Percentiles rank a stretch among this genome's conserved stretches.
Conservation (phyloP, 1,139 yeast species). For the Yamadazyma jaroonii region DNA sequence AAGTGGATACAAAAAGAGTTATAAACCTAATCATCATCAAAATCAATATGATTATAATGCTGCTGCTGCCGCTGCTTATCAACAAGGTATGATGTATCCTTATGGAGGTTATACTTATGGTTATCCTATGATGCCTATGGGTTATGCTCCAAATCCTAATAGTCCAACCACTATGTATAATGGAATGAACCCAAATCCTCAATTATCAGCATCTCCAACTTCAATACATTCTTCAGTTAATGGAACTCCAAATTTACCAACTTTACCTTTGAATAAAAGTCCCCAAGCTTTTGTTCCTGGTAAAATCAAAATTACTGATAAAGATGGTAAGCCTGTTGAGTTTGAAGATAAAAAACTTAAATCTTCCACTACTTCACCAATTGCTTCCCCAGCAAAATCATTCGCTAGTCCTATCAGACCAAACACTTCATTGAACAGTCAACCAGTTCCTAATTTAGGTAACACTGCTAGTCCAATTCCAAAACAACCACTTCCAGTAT, state of each 20-base stretch:
- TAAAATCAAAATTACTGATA: constrained; percentile 40
- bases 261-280: constrained; percentile 9
- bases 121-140: constrained; percentile 12
- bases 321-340: constrained; percentile 47
- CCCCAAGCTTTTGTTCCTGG: constrained; percentile 15
- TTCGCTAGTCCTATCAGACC: constrained; percentile 15
- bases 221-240: constrained; percentile 1
- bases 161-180: constrained; percentile 13
- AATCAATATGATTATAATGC: constrained; percentile 13
- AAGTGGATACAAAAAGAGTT: constrained; percentile 7
- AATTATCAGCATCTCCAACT: constrained; percentile 4
- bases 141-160: constrained; percentile 10
- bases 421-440: constrained; percentile 10
- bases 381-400: constrained; percentile 15
- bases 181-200: constrained; percentile 12
- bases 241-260: constrained; percentile 6
- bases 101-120: constrained; percentile 19
- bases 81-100: constrained; percentile 18
- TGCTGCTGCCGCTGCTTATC: constrained; percentile 16
- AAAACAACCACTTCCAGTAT: neutral
- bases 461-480: constrained; percentile 12
- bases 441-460: constrained; percentile 6
- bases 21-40: constrained; percentile 11
- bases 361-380: constrained; percentile 17
- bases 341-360: constrained; percentile 39